Base-by-base conservation (phyloP, 2,329 filamentous ascomycete species). In the Nemania sp. region DNA sequence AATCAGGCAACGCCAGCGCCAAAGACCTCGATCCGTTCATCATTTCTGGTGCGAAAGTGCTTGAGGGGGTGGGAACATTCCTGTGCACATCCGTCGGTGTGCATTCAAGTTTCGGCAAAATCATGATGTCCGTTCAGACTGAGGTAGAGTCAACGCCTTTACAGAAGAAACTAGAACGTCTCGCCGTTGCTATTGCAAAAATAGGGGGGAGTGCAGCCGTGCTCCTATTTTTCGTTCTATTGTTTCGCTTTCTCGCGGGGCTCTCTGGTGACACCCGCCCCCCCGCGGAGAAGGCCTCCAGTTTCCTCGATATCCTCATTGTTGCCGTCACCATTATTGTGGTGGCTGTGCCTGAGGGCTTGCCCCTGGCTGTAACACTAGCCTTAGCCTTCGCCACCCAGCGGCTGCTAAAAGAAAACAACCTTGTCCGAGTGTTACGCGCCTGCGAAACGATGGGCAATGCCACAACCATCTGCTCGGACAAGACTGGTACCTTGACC, bases 401-500 rank as follows among this genome's bases (percentile, higher is more conserved):
- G 49, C 84, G 88, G 41, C 89, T 92, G 85, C 79, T 90, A 49
- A 90, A 89, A 74, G 89, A 91, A 78, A 90, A 91, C 80, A 92
- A 91, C 70, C 80, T 92, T 32, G 90, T 92, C n/a, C 87, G 89
- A 65, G 82, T 90, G 38, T 82, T 92, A 29, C 85, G 88, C 66
- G 89, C 89, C 66, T 91, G 89, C 75, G 90, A 92, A 77, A 90
- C 89, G 2, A 91, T 92, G 89, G 89, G 89, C 5, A 92, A 92
- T 72, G 88, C 88, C 29, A 90, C 88, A 1, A 91, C 92, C 0
- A 90, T 95, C 41, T 95, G 92, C 79, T 94, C 92, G 3, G 92
- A 93, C 78, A 93, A 93, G 80, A 93, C 91, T 1, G 91, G 91
- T 57, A 93, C 91, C 5, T 80, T 93, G 20, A 93, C 91, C 0